Conservation (phyloP, 257 asterid genomes). For the Solanum infundibuliforme region DNA sequence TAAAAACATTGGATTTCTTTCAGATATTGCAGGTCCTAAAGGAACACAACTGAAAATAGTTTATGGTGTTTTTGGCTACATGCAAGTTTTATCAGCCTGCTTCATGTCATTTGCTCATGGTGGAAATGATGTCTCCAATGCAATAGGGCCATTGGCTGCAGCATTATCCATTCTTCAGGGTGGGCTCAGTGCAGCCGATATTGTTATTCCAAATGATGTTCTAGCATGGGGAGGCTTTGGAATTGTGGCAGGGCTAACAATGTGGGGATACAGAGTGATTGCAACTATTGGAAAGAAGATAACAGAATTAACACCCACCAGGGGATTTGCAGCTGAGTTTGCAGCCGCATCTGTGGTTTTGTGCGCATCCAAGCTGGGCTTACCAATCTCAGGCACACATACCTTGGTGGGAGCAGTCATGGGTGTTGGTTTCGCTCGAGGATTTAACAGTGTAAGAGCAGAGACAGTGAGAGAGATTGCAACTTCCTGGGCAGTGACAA, state of each 20-base stretch:
- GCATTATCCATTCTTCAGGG: constrained; percentile 80
- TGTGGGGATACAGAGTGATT: constrained; percentile 89
- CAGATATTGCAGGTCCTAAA: constrained; percentile 87
- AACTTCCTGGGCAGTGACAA: constrained; percentile 83
- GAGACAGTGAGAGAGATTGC: constrained; percentile 88
- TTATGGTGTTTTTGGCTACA: constrained; percentile 85
- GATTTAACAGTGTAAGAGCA: constrained; percentile 77
- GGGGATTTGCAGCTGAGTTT: constrained; percentile 95
- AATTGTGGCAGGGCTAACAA: constrained; percentile 75
- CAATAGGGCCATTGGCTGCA: constrained; percentile 88
- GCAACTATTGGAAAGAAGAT: constrained; percentile 91
- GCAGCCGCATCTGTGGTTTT: constrained; percentile 94
- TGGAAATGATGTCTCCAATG: constrained; percentile 94
- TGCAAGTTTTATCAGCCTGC: constrained; percentile 88
- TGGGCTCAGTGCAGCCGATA: constrained; percentile 44
- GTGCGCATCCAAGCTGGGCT: constrained; percentile 71
- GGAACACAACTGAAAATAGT: constrained; percentile 84
- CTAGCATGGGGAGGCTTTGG: constrained; percentile 98
- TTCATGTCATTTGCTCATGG: constrained; percentile 99
- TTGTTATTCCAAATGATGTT: constrained; percentile 69
- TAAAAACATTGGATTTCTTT: constrained; percentile 51
- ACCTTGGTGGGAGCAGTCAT: constrained; percentile 96
- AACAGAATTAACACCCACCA: constrained; percentile 79
- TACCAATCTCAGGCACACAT: constrained; percentile 90
- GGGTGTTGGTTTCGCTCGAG: constrained; percentile 95